phyloP scores from a whole-genome alignment of 139 green algal species.

The Micromonas commoda region DNA sequence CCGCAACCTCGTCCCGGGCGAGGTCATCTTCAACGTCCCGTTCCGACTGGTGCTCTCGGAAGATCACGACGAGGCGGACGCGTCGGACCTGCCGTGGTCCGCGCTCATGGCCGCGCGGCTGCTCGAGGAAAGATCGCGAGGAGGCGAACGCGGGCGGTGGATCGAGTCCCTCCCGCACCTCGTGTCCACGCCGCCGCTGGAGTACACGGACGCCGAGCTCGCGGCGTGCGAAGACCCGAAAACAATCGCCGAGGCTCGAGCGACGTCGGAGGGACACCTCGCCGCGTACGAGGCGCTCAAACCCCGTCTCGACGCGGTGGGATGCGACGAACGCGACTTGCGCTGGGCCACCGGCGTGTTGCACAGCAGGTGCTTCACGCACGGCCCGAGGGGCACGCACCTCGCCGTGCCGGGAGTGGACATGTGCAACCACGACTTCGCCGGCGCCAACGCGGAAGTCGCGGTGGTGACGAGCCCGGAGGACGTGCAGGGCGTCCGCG shows the following conservation, averaged over 20 bases:
- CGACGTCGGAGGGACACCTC: not conserved
- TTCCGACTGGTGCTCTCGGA: slow-evolving; percentile 2
- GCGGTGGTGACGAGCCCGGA: slow-evolving; percentile 7
- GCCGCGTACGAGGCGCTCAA: not conserved
- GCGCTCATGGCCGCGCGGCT: not conserved
- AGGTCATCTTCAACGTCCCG: slow-evolving; percentile 12
- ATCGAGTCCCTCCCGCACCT: not conserved
- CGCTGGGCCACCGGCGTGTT: not conserved
- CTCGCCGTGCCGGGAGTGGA: slow-evolving; percentile 8
- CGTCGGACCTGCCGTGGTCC: not conserved
- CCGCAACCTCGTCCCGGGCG: not conserved
- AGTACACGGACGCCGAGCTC: not conserved
- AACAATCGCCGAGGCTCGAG: not conserved
- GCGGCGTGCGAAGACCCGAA: not conserved
- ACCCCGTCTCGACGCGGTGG: not conserved
- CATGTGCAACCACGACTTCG: not conserved
- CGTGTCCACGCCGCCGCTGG: not conserved
- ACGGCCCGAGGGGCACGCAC: not conserved
- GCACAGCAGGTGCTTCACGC: not conserved
- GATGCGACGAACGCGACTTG: not conserved
- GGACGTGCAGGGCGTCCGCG: not conserved
- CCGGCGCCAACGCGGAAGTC: not conserved
- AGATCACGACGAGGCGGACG: not conserved
- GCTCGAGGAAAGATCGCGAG: not conserved
- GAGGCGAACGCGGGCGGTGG: not conserved